Conservation (phyloP, 257 asterid genomes). For the Solanum gandarillasii region DNA sequence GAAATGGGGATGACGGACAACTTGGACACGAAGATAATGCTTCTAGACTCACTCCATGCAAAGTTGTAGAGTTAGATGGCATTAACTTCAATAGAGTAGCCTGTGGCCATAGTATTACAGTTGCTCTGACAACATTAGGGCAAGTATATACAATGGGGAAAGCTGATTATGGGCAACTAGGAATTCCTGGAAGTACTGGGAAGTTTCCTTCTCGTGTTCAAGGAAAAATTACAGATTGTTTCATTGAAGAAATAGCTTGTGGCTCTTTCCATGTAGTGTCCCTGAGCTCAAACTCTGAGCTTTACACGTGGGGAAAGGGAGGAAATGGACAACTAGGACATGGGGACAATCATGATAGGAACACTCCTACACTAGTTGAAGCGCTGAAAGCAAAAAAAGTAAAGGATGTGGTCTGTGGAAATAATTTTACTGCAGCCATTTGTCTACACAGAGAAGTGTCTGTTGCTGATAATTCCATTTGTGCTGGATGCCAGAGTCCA, state of each 20-base stretch:
- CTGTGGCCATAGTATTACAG: conserved; percentile 62
- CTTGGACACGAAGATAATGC: conserved; percentile 60
- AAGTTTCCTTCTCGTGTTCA: conserved; percentile 25
- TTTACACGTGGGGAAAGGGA: conserved; percentile 75
- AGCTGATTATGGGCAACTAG: conserved; percentile 29
- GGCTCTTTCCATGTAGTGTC: conserved; percentile 64
- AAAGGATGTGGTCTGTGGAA: conserved; percentile 46
- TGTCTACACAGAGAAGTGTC: conserved; percentile 39
- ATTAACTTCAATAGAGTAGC: conserved; percentile 44
- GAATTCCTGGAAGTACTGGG: conserved; percentile 22
- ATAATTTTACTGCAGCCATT: conserved; percentile 47
- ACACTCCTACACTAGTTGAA: conserved; percentile 47
- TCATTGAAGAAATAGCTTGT: conserved; percentile 52
- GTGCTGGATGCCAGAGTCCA: conserved; percentile 49
- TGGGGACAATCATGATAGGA: conserved; percentile 40
- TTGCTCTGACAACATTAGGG: conserved; percentile 56
- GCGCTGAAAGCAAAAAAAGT: conserved; percentile 47
- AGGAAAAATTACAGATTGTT: conserved; percentile 29
- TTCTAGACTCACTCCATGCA: conserved; percentile 29
- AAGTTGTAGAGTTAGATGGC: conserved; percentile 17
- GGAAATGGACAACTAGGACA: conserved; percentile 65
- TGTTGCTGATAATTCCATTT: conserved; percentile 4
- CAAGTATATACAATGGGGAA: conserved; percentile 55
- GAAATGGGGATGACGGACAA: conserved; percentile 66
- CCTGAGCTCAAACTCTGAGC: conserved; percentile 45